Evolutionary conservation across 1,284 basidiomycete species (phyloP), one percentile per base, ranked within the genome.

Genomic region (Thelephora terrestris): DNA sequence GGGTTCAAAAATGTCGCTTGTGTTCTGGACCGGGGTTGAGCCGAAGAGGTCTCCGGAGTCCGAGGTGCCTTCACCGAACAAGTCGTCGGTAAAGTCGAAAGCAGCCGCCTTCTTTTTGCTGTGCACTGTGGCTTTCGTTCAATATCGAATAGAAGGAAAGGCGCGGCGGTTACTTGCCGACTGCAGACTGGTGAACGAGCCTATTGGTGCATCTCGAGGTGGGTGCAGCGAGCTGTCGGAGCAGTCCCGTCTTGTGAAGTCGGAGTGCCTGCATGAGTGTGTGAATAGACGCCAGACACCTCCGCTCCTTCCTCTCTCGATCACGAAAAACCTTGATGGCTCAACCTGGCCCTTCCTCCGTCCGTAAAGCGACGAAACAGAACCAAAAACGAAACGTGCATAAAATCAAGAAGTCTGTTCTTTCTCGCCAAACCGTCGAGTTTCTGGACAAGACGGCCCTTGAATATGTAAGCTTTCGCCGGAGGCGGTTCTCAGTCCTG

Each of bases 381-480:
- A 14, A 46, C 21, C 55, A 49, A 45, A 48, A 50, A 17, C 52
- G 53, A 36, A 61, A 60, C 45, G 46, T 16, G 5, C 46, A 48
- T 5, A 60, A 57, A 37, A 24, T 36, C 9, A 53, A 58, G 17
- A 51, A 54, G 6, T 46, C 51, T 45, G 55, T 45, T 20, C 36
- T 61, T 7, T 54, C 57, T 25, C 58, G 59, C 4, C 60, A 78
- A 55, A 70, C 71, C 47, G 64, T 82, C 5, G 75, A 78, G 10
- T 62, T 64, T 0, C 61, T 86, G 18, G 79, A 85, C 48, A 64
- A 60, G 45, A 63, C 71, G 48, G 81, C 71, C 4, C 59, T 71
- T 60, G 68, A 71, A 49, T 86, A 73, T 63, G 83, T 85, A 61
- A 64, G 81, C 68, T 17, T 16, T 40, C 12, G 27, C 24, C 3